Conservation (phyloP, 768 basidiomycete genomes). For the Termitomyces eurrhizus region DNA sequence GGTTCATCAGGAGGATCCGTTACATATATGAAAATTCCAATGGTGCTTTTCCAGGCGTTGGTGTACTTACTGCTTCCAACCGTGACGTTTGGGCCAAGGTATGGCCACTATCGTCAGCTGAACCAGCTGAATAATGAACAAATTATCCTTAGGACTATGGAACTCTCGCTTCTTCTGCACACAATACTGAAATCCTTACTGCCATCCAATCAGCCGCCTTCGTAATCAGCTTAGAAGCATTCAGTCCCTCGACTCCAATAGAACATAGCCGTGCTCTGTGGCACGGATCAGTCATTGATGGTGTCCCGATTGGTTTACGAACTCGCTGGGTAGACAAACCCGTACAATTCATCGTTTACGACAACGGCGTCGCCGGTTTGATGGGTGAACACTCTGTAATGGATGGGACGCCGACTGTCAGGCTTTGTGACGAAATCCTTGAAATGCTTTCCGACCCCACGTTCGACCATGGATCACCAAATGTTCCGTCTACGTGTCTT, state of each 20-base stretch:
- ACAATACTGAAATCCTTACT: conserved; percentile 62
- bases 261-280: conserved; percentile 71
- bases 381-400: conserved; percentile 94
- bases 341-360: conserved; percentile 79
- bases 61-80: conserved; percentile 73
- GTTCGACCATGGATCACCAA: conserved; percentile 59
- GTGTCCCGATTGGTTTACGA: conserved; percentile 51
- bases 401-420: conserved; percentile 82
- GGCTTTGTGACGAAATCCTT: conserved; percentile 69
- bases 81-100: conserved; percentile 91
- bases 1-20: conserved; percentile 59
- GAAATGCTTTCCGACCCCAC: conserved; percentile 49
- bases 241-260: conserved; percentile 43
- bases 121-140: not conserved
- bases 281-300: conserved; percentile 66
- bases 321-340: conserved; percentile 93
- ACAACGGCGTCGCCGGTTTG: conserved; percentile 76
- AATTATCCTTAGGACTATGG: conserved; percentile 50
- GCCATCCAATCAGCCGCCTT: conserved; percentile 86
- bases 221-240: conserved; percentile 74
- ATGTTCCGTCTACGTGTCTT: conserved; percentile 15
- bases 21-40: conserved; percentile 65
- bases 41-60: conserved; percentile 66
- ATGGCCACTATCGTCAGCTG: not conserved
- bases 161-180: conserved; percentile 50